phyloP scores from a whole-genome alignment of 345 rosid species.

The Salix koriyanagi region DNA sequence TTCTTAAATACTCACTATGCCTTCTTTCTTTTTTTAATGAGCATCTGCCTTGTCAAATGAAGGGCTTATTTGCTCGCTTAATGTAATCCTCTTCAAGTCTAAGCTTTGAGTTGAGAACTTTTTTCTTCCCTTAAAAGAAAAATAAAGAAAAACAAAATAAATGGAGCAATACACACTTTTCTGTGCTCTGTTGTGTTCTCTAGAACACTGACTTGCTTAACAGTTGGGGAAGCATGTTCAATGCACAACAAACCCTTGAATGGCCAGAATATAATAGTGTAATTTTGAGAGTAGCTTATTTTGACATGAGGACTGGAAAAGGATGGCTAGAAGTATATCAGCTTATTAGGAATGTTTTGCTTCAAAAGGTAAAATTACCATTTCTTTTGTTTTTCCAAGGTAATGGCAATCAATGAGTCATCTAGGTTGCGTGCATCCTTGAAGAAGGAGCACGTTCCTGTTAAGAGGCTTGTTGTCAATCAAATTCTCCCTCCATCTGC shows the following conservation, averaged over 20 bases:
- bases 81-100: background rate
- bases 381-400: constrained; percentile 36
- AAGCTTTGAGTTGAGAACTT: background rate
- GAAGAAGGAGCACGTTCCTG: constrained; percentile 85
- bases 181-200: background rate
- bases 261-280: background rate
- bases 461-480: constrained; percentile 81
- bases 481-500: constrained; percentile 89
- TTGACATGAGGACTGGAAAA: background rate
- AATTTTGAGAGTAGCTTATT: background rate
- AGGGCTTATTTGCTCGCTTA: background rate
- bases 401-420: constrained; percentile 92
- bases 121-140: background rate
- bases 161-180: background rate
- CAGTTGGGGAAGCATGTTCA: background rate
- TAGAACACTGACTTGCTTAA: background rate
- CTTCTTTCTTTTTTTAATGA: background rate
- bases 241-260: background rate
- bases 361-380: background rate
- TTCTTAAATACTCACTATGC: background rate
- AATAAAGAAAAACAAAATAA: background rate
- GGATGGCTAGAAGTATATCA: background rate
- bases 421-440: constrained; percentile 76
- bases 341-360: background rate
- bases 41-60: background rate